Evolutionary conservation across 441 rosid species (phyloP), one percentile per base, ranked within the genome.

Genomic region (Gossypium gossypioides): DNA sequence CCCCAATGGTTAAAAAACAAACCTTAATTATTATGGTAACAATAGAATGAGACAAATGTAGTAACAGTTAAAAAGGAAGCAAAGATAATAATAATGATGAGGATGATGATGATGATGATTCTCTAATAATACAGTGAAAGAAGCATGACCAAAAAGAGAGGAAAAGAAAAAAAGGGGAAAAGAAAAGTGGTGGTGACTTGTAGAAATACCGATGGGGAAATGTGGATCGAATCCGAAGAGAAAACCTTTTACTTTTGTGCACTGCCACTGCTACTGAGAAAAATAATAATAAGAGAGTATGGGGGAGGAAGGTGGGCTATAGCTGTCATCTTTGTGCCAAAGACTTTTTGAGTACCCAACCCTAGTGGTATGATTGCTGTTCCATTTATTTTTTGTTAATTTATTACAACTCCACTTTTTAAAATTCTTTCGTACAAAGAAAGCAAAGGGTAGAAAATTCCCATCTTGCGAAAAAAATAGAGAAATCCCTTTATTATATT

Each of bases 141-240:
- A 40, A 9, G 12, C 46, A 40, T 2, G 12, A 8, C 46, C 12
- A 40, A 8, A 40, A 40, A 40, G 12, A 27, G 32, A 4, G 32
- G 46, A 9, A 40, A 2, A 40, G 12, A 40, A 40, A 7, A 44
- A 44, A 44, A 44, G n/a, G 5, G 50, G 0, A 10, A 2, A 7
- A 10, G 46, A 7, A 0, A 9, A 40, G 32, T 44, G 50, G 15
- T 44, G 13, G 13, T 44, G 50, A 44, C 15, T 44, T 44, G 50
- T 72, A 55, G 69, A 62, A 75, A 70, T 57, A 32, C 19, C 71
- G 79, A 63, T 67, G 16, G 67, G 72, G 42, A 10, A 3, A 81
- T 27, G 32, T 27, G 32, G 32, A 78, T 69, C 58, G 89, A 85
- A 85, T 86, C 90, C 87, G 69, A 86, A 69, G 86, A 77, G 60